Percentiles rank a stretch among this genome's conserved stretches.
Evolutionary conservation across 352 stramenopile species (phyloP).

Genomic region (Achlya hypogyna): DNA sequence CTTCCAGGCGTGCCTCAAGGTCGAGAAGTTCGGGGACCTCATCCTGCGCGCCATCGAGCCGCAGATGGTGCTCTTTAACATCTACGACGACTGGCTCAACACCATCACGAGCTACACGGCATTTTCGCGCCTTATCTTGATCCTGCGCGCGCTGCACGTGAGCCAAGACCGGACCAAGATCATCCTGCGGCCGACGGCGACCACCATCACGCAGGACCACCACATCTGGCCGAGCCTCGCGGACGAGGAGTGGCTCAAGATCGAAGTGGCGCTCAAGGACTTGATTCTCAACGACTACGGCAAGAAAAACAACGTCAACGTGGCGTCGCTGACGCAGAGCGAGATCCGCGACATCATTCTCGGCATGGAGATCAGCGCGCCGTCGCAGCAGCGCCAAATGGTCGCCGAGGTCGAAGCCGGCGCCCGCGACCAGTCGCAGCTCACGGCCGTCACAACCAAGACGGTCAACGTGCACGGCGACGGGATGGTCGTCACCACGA

Average conservation of each 20-base stretch:
- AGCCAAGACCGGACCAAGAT: constrained; percentile 94
- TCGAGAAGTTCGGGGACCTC: constrained; percentile 99
- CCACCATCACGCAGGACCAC: constrained; percentile 97
- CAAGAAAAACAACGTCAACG: constrained; percentile 99
- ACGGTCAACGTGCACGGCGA: constrained; percentile 99
- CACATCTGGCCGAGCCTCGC: constrained; percentile 99
- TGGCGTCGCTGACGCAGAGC: constrained; percentile 98
- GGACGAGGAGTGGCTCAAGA: constrained; percentile 99
- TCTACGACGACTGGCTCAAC: constrained; percentile 99
- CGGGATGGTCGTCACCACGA: constrained; percentile 99
- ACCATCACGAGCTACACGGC: constrained; percentile 99
- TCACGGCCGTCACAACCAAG: constrained; percentile 98
- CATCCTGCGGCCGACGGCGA: constrained; percentile 96
- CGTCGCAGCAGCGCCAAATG: constrained; percentile 98
- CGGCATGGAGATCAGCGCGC: constrained; percentile 99
- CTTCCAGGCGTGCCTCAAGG: constrained; percentile 98
- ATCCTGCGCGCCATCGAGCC: constrained; percentile 99
- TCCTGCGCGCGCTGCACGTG: constrained; percentile 97
- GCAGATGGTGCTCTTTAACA: constrained; percentile 99
- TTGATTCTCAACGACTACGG: constrained; percentile 99
- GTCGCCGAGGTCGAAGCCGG: constrained; percentile 99
- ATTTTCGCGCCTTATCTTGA: constrained; percentile 99
- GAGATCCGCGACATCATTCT: constrained; percentile 99
- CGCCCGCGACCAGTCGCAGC: constrained; percentile 95
- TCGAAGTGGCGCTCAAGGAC: constrained; percentile 99